Evolutionary conservation across 306 rosid genomes (phyloP).

Genomic region (Sicyos edulis): DNA sequence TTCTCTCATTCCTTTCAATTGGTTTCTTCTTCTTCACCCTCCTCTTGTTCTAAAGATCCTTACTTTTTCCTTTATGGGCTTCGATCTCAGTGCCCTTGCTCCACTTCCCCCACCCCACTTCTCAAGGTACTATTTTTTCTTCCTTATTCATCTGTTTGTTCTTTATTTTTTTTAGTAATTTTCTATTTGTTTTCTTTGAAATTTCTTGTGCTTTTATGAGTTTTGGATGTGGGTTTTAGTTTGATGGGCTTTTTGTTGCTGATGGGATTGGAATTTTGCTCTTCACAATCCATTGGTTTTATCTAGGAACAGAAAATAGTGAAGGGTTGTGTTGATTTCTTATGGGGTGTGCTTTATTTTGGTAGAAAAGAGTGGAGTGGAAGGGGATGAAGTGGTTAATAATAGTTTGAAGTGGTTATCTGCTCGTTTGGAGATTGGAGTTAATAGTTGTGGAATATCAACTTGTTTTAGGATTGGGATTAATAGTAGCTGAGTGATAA

Average conservation of each 20-base stretch:
- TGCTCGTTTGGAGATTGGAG: no score
- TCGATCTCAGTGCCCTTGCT: conserved; percentile 57
- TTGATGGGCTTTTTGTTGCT: not conserved
- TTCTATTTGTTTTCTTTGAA: not conserved
- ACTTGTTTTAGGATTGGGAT: no score
- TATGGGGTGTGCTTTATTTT: no score
- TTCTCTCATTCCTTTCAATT: conserved; percentile 22
- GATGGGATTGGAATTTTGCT: not conserved
- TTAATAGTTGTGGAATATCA: no score
- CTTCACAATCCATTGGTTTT: not conserved
- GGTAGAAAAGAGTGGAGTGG: no score
- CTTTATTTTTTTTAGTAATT: not conserved
- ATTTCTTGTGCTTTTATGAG: not conserved
- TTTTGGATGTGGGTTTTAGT: not conserved
- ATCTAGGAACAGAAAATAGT: not conserved
- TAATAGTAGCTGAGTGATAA: no score
- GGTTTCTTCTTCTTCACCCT: conserved; percentile 6
- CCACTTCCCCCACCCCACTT: conserved; percentile 43
- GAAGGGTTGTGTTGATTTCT: not conserved
- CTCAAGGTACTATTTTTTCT: conserved; percentile 36
- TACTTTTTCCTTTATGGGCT: conserved; percentile 33
- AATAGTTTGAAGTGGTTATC: no score
- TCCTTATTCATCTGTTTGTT: not conserved
- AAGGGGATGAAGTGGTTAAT: no score
- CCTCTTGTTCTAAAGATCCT: conserved; percentile 26